phyloP scores from a whole-genome alignment of 257 asterid species.

The Pogostemon cablin region DNA sequence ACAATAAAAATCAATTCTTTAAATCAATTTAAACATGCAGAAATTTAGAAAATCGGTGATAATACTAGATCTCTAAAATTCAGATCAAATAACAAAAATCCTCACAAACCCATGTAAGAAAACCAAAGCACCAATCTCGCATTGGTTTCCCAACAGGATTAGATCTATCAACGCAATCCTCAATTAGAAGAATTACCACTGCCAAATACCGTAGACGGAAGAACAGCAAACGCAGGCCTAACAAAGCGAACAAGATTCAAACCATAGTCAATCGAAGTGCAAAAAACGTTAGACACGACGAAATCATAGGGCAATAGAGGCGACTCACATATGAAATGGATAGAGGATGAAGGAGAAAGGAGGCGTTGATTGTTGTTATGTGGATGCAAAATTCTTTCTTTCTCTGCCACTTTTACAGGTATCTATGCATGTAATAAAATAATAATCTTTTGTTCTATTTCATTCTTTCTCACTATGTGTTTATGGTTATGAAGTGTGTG shows the following conservation, averaged over 20 bases:
- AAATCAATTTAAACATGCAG: slow-evolving; percentile 43
- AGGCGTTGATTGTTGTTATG: slow-evolving; percentile 35
- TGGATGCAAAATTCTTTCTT: slow-evolving; percentile 28
- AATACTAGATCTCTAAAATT: slow-evolving; percentile 60
- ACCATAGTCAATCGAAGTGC: neutral
- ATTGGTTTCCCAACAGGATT: slow-evolving; percentile 39
- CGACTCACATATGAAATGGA: slow-evolving; percentile 41
- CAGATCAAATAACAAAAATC: slow-evolving; percentile 63
- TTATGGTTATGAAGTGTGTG: slow-evolving; percentile 30
- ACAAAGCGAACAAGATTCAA: slow-evolving; percentile 28
- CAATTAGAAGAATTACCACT: slow-evolving; percentile 21
- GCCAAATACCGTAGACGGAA: slow-evolving; percentile 24
- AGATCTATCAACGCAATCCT: slow-evolving; percentile 56
- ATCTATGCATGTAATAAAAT: slow-evolving; percentile 31
- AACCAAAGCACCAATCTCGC: slow-evolving; percentile 50
- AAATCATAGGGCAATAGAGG: slow-evolving; percentile 3
- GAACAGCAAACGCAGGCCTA: neutral
- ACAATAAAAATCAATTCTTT: slow-evolving; percentile 36
- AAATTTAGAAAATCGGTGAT: slow-evolving; percentile 30
- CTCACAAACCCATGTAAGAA: slow-evolving; percentile 38
- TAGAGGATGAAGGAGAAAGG: slow-evolving; percentile 32
- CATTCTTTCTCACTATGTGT: slow-evolving; percentile 19
- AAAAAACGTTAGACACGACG: slow-evolving; percentile 3
- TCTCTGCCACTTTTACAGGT: slow-evolving; percentile 36
- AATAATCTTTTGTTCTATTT: neutral